A percentile compares a stretch with the other conserved stretches of the same genome.
Conservation (phyloP, 768 basidiomycete genomes). For the Leccinellum rugosiceps region DNA sequence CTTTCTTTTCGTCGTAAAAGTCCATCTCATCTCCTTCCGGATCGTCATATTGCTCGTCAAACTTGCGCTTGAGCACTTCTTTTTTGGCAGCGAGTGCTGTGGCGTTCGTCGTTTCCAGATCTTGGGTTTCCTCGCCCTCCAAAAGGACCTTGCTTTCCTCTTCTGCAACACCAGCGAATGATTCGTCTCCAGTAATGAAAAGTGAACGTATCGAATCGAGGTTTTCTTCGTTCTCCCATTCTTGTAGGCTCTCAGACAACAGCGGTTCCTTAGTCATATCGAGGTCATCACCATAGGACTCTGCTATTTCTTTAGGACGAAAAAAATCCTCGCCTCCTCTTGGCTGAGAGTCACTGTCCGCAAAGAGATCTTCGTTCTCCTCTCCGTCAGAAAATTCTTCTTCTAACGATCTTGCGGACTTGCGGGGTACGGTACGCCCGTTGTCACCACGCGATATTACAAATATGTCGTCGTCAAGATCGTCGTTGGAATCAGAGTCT, state of each 20-base stretch:
- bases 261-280: constrained; percentile 69
- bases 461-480: background rate
- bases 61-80: constrained; percentile 88
- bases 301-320: constrained; percentile 43
- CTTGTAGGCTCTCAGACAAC: constrained; percentile 49
- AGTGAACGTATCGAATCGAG: constrained; percentile 82
- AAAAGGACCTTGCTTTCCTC: constrained; percentile 39
- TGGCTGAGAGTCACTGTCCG: constrained; percentile 78
- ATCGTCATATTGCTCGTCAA: constrained; percentile 96
- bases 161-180: constrained; percentile 33
- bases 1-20: constrained; percentile 91
- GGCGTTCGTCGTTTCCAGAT: constrained; percentile 37
- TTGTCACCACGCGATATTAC: constrained; percentile 27
- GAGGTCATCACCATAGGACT: constrained; percentile 45
- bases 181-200: constrained; percentile 79
- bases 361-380: constrained; percentile 52
- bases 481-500: constrained; percentile 2
- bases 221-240: constrained; percentile 84
- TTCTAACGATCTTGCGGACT: constrained; percentile 33
- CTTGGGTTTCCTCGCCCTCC: constrained; percentile 33
- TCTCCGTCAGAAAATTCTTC: constrained; percentile 34
- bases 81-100: constrained; percentile 79
- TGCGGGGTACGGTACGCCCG: constrained; percentile 52
- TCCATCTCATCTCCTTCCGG: constrained; percentile 74
- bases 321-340: constrained; percentile 69